Base-by-base conservation (phyloP, 2,329 filamentous ascomycete genomes). In the Sporothrix sp. region DNA sequence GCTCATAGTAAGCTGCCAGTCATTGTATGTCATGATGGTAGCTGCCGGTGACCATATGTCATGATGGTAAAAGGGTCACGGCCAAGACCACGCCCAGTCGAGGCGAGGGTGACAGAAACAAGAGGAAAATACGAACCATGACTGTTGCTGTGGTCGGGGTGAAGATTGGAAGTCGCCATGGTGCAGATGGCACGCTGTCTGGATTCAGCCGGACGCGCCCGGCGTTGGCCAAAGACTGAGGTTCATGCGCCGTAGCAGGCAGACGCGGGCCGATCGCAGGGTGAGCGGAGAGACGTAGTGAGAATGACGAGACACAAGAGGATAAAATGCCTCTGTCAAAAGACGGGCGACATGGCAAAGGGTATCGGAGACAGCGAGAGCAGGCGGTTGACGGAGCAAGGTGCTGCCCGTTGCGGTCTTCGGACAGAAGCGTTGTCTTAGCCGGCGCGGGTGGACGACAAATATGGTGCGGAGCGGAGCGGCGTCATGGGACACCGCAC, bases 101-200 rank as follows among this genome's bases (percentile, higher is more conserved):
- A n/a, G n/a, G n/a, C n/a, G n/a, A n/a, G n/a, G n/a, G 20, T 7
- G 14, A 38, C 10, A 28, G 50, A 44, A 14, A 9, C 18, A 10
- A 47, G 40, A 39, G 11, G 36, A 18, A 39, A 51, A 53, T 13
- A 52, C 33, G 54, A 65, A 65, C 65, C 64, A 60, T 35, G 35
- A 14, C 21, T 20, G 11, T 65, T 62, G 51, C 57, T 45, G 18
- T 62, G 59, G 46, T 63, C 61, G 58, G 62, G 62, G 50, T 37
- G 36, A 7, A 13, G 27, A 11, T 36, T 48, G 14, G 46, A 21
- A 35, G 65, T 63, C 32, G 60, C 62, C 66, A 69, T 68, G 35
- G 40, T 58, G 58, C 47, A 50, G 33, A 50, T 38, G 20, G 27
- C 16, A 50, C 46, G 11, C 39, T 32, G 40, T 45, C 35, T 21